A percentile compares a stretch with the other conserved stretches of the same genome.
Conservation (phyloP, 2,329 filamentous ascomycete species). For the Ophiostoma perfectum region DNA sequence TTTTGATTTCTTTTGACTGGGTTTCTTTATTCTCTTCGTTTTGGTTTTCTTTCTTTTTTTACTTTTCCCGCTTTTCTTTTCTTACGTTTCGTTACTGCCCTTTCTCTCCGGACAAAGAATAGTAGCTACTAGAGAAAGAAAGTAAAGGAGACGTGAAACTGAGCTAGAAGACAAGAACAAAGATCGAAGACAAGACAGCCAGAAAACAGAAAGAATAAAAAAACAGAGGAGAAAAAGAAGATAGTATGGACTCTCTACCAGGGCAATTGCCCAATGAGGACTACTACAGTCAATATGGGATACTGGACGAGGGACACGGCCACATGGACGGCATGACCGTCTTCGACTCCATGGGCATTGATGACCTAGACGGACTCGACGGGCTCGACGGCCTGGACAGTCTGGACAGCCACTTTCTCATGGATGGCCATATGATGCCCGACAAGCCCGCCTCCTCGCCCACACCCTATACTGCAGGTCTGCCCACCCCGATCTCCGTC, state of each 20-base stretch:
- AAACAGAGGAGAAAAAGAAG: neutral
- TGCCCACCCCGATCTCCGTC: neutral
- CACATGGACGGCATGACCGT: neutral
- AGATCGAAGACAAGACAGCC: neutral
- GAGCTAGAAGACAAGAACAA: conserved; percentile 6
- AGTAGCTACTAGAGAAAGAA: neutral
- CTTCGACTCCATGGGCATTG: conserved; percentile 5
- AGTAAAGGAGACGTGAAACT: neutral
- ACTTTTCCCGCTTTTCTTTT: neutral
- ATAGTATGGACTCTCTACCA: neutral
- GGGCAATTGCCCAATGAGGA: neutral
- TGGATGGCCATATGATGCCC: neutral
- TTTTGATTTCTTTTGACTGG: neutral
- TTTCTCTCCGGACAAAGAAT: neutral
- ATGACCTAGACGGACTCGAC: neutral
- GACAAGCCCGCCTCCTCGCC: neutral
- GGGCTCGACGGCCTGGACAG: neutral
- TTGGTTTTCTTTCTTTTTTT: neutral
- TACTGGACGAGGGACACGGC: conserved; percentile 2
- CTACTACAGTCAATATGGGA: conserved; percentile 5
- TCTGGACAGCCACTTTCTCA: neutral
- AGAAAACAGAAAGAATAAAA: neutral
- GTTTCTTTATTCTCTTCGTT: neutral
- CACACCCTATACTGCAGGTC: neutral
- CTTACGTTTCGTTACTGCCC: neutral